Base-by-base conservation (phyloP, 768 basidiomycete genomes). In the Russula griseocarnosa region DNA sequence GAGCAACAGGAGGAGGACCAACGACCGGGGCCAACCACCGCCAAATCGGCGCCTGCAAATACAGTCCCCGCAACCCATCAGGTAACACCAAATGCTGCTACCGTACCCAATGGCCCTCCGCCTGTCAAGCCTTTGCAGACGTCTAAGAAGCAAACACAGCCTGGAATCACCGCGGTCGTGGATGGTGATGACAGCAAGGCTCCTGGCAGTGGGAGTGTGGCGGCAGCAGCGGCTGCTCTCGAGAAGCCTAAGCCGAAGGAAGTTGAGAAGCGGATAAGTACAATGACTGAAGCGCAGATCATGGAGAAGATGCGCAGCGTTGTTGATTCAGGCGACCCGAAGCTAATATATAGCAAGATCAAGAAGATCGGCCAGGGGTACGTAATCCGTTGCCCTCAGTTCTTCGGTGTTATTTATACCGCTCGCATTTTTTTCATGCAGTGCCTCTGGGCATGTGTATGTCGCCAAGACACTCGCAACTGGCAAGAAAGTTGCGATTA, bases 311-410 rank as follows among this genome's bases (percentile, higher is more conserved):
- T 99, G 69, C 81, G 93, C 67, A 85, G 86, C 67, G 94, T 98
- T 0, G 95, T 98, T 53, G 86, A 82, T 49, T 78, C 83, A 49
- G 87, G 92, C 24, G 96, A 98, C 73, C 96, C 96, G 26, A 94
- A 91, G 76, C 71, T 81, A 69, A 73, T 96, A 22, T 99, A 98
- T 75, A 90, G 88, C 70, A 98, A 97, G 81, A 97, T 98, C 75
- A 94, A 92, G 80, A 99, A 98, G 79, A 93, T 99, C 65, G 96
- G 96, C 38, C 96, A 99, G 75, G 96, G 94, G 94, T 97, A 74
- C 74, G 92, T 61, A 22, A 54, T 65, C 50, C 36, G 55, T 61
- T 61, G 46, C 38, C 4, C 30, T 4, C 9, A 38, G 20, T 18
- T 20, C 3, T 47, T 34, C 11, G n/a, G 34, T 38, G 11, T 64